Evolutionary conservation across 352 stramenopile species (phyloP), one percentile per base, ranked within the genome.

Genomic region (Thalassiosira livingstoniorum): DNA sequence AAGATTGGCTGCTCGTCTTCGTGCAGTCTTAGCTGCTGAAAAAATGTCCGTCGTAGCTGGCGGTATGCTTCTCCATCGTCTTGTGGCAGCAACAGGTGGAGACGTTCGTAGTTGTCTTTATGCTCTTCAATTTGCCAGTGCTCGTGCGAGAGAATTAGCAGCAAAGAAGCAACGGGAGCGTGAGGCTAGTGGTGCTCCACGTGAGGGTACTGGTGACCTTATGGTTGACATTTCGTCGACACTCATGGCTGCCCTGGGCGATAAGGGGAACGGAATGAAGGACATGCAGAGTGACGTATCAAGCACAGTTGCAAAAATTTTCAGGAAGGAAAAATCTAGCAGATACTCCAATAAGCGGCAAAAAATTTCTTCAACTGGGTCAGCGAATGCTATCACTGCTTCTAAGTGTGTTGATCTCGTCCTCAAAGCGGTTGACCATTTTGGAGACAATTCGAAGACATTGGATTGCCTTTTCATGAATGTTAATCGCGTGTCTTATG

Each of bases 61-160:
- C 21, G 87, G 90, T 3, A 85, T 91, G 31, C 45, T 92, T 0
- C 62, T 93, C 23, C 81, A 92, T 63, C 57, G 91, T 69, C 82
- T 97, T 61, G 85, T 91, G 90, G 70, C 96, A 81, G 70, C 80
- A 69, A 78, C 94, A 71, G 82, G 93, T 85, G 79, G 94, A 72
- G 97, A 99, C 83, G 96, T 99, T 25, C 95, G 97, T 64, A 97
- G 97, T 61, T 98, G 96, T 66, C 89, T 99, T 11, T 98, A 99
- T 80, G 97, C 95, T 2, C 90, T 99, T 2, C 97, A 99, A 87
- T 98, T 99, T 83, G 95, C 98, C 62, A 81, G 85, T 66, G 74
- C 87, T 7, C 51, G 76, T 10, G 75, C 80, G 4, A 78, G 74
- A 42, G 79, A 90, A 43, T 23, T 83, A 27, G 75, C 43, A 10